These are phyloP conservation scores for Colletotrichum sp. DNA, from an alignment of 2,329 filamentous ascomycete genomes.

Conservation along the genomic window DNA sequence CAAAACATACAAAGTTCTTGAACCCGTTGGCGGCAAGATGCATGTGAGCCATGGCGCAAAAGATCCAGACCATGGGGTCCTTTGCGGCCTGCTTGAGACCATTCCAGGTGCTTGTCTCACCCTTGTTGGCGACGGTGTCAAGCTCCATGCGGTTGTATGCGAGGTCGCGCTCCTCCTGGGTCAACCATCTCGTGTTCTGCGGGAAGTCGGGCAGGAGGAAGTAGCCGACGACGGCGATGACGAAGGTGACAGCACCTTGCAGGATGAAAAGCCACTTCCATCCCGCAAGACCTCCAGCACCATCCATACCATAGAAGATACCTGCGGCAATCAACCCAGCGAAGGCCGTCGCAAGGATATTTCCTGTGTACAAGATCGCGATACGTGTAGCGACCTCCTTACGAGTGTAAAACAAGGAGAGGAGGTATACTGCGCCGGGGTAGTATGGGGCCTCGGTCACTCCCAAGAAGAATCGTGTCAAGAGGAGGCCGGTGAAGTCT, in stretches of 20 bases:
- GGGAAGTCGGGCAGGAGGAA: constrained; percentile 27
- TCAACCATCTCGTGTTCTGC: constrained; percentile 26
- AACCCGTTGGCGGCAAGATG: constrained; percentile 52
- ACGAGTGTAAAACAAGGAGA: constrained; percentile 68
- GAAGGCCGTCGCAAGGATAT: constrained; percentile 71
- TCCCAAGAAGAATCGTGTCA: constrained; percentile 39
- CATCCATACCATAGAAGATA: constrained; percentile 63
- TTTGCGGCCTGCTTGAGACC: constrained; percentile 39
- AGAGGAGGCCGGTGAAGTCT: constrained; percentile 35
- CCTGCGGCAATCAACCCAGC: constrained; percentile 69
- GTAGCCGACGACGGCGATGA: constrained; percentile 19
- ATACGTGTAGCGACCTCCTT: constrained; percentile 69
- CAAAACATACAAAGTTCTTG: constrained; percentile 39
- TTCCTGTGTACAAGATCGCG: constrained; percentile 63
- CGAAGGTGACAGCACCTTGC: constrained; percentile 41
- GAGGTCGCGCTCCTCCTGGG: constrained; percentile 24
- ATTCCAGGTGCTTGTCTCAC: constrained; percentile 25
- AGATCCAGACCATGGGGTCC: constrained; percentile 50
- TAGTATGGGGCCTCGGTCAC: constrained; percentile 35
- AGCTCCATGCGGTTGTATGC: constrained; percentile 27
- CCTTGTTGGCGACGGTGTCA: constrained; percentile 28
- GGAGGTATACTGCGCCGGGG: constrained; percentile 51
- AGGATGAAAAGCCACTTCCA: constrained; percentile 51
- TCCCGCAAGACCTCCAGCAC: constrained; percentile 36
- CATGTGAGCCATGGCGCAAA: constrained; percentile 55